Conservation (phyloP, 495 filamentous ascomycete genomes). For the Annulohypoxylon maeteangense region DNA sequence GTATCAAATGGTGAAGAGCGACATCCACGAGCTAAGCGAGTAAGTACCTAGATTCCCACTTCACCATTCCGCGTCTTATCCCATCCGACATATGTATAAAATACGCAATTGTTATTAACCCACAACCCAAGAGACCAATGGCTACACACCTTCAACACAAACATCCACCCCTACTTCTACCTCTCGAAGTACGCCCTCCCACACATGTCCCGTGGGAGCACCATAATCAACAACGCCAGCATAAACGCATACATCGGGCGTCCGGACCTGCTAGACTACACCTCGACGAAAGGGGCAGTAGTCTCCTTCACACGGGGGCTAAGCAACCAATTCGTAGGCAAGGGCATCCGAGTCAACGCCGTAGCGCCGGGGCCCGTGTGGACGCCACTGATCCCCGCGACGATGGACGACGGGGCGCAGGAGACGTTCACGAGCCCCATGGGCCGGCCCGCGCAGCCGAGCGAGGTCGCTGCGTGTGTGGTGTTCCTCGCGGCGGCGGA, state of each 20-base stretch:
- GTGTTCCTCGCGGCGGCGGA: conserved; percentile 85
- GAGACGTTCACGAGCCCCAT: conserved; percentile 82
- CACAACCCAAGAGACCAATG: conserved; percentile 70
- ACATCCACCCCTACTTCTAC: conserved; percentile 80
- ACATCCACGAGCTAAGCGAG: conserved; percentile 79
- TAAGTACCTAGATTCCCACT: conserved; percentile 50
- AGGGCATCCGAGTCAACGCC: conserved; percentile 84
- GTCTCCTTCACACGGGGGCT: conserved; percentile 82
- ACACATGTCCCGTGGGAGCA: conserved; percentile 78
- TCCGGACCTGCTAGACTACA: conserved; percentile 87
- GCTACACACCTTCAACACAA: conserved; percentile 77
- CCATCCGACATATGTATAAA: too few species aligned
- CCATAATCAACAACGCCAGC: conserved; percentile 84
- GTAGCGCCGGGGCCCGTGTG: conserved; percentile 85
- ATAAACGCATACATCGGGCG: conserved; percentile 88
- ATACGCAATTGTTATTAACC: conserved; percentile 38
- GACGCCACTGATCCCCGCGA: conserved; percentile 84
- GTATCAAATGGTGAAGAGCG: conserved; percentile 77
- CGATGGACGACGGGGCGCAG: conserved; percentile 76
- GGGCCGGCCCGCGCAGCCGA: conserved; percentile 80
- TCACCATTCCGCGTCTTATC: too few species aligned
- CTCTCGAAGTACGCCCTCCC: conserved; percentile 81
- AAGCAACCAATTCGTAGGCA: conserved; percentile 75
- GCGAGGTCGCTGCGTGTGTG: conserved; percentile 83
- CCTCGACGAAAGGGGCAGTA: conserved; percentile 84